Percentiles rank a stretch among this genome's conserved stretches.
Conservation (phyloP, 164 flowering plant genomes). For the Santalum album region DNA sequence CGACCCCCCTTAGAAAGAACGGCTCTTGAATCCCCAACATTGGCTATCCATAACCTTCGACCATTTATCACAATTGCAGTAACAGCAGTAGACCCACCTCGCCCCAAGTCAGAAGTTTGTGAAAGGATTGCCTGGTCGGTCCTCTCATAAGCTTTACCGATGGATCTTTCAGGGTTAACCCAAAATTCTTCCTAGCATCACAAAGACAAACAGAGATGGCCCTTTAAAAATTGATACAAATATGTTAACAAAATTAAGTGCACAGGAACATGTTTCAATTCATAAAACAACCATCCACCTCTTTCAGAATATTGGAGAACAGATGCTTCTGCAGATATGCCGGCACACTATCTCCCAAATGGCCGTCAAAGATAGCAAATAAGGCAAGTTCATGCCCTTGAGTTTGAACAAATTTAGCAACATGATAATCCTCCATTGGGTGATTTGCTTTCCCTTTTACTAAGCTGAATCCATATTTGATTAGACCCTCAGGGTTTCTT, state of each 20-base stretch:
- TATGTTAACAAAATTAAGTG: background rate
- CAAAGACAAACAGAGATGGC: conserved; percentile 1
- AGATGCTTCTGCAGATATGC: conserved; percentile 47
- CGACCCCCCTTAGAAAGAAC: conserved; percentile 38
- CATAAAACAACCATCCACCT: conserved; percentile 16
- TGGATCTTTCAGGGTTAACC: conserved; percentile 29
- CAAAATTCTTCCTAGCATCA: conserved; percentile 45
- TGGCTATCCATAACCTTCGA: conserved; percentile 31
- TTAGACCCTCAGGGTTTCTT: conserved; percentile 24
- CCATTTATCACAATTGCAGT: conserved; percentile 39
- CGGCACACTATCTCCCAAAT: conserved; percentile 44
- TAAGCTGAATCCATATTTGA: conserved; percentile 41
- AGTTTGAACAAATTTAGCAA: conserved; percentile 35
- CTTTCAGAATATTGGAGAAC: conserved; percentile 37
- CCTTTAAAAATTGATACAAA: background rate
- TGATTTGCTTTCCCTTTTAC: conserved; percentile 48
- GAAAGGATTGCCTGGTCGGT: conserved; percentile 40
- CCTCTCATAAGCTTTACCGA: conserved; percentile 43
- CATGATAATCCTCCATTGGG: conserved; percentile 59
- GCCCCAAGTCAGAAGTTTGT: conserved; percentile 28
- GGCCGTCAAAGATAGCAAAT: conserved; percentile 59
- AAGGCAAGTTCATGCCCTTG: conserved; percentile 42
- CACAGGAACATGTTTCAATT: background rate
- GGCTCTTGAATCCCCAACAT: conserved; percentile 46
- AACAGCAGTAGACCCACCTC: conserved; percentile 46